Percentiles rank a stretch among this genome's conserved stretches.
These are phyloP conservation scores for Berberis thunbergii DNA, from an alignment of 164 flowering plant genomes.

Conservation along the genomic window DNA sequence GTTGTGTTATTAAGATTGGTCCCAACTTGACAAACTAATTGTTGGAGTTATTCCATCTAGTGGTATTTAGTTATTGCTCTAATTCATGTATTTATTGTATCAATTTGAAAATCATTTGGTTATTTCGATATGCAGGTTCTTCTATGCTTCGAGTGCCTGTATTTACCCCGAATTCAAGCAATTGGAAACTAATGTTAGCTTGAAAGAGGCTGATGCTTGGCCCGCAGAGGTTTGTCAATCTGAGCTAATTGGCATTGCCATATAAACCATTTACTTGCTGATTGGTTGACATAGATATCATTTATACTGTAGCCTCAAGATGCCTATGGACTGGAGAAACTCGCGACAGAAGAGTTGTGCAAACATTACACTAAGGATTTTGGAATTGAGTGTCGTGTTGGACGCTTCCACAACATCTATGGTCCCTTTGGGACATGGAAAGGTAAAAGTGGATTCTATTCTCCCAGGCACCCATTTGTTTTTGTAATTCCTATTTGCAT, in stretches of 20 bases:
- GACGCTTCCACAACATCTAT: conserved; percentile 96
- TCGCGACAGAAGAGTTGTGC: conserved; percentile 94
- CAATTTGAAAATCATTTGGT: conserved; percentile 2
- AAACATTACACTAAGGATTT: conserved; percentile 95
- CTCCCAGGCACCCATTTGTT: not conserved
- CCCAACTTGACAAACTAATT: not conserved
- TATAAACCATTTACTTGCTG: too few relatives aligned
- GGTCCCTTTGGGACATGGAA: conserved; percentile 99
- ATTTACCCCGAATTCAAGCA: conserved; percentile 98
- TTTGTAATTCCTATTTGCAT: not conserved
- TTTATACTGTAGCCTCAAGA: conserved; percentile 78
- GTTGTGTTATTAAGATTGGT: not conserved
- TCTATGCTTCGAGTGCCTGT: conserved; percentile 98
- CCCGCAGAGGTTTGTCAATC: conserved; percentile 82
- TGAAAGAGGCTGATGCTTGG: conserved; percentile 99
- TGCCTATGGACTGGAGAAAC: conserved; percentile 97
- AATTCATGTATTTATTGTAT: not conserved
- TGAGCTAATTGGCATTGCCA: not conserved
- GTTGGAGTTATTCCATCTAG: too few relatives aligned
- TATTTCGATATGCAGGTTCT: conserved; percentile 44
- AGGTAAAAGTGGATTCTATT: conserved; percentile 31
- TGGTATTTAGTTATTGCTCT: not conserved
- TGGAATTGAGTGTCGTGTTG: conserved; percentile 91
- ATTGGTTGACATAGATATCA: too few relatives aligned
- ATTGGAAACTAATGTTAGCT: conserved; percentile 96